Evolutionary conservation across 371 early-diverging fungal genomes (phyloP).

Genomic region (Circinella minor): DNA sequence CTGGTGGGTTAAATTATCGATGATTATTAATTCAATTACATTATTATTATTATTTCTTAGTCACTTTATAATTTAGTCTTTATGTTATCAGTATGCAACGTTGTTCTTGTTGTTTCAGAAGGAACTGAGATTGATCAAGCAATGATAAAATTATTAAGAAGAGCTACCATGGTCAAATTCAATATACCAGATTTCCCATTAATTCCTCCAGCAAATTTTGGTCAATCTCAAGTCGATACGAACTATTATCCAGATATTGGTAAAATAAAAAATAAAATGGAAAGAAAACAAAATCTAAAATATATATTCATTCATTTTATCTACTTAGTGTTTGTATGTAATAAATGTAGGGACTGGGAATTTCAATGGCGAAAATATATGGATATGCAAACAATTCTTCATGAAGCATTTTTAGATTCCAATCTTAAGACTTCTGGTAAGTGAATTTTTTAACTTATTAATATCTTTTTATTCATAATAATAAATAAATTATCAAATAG

Average conservation of each 20-base stretch:
- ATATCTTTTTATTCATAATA: neutral
- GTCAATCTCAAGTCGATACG: slow-evolving; percentile 31
- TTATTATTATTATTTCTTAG: slow-evolving; percentile 15
- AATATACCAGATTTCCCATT: slow-evolving; percentile 51
- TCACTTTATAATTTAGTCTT: slow-evolving; percentile 58
- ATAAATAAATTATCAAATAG: slow-evolving; percentile 15
- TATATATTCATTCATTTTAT: no score
- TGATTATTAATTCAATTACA: no score
- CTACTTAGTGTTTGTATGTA: slow-evolving; percentile 49
- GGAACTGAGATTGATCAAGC: slow-evolving; percentile 51
- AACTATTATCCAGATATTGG: slow-evolving; percentile 51
- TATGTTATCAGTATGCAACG: slow-evolving; percentile 71
- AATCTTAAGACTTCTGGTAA: slow-evolving; percentile 51
- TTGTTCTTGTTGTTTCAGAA: slow-evolving; percentile 65
- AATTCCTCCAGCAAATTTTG: slow-evolving; percentile 25
- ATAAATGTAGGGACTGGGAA: slow-evolving; percentile 42
- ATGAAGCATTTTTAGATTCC: slow-evolving; percentile 37
- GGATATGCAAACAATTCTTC: slow-evolving; percentile 25
- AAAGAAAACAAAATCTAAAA: no score
- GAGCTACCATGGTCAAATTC: slow-evolving; percentile 59
- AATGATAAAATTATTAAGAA: slow-evolving; percentile 48
- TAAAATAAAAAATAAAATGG: neutral
- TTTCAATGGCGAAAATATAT: slow-evolving; percentile 34
- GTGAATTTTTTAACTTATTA: neutral
- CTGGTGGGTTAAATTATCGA: no score